Evolutionary conservation across 352 stramenopile genomes (phyloP).

Genomic region (Globisporangium nodosum): DNA sequence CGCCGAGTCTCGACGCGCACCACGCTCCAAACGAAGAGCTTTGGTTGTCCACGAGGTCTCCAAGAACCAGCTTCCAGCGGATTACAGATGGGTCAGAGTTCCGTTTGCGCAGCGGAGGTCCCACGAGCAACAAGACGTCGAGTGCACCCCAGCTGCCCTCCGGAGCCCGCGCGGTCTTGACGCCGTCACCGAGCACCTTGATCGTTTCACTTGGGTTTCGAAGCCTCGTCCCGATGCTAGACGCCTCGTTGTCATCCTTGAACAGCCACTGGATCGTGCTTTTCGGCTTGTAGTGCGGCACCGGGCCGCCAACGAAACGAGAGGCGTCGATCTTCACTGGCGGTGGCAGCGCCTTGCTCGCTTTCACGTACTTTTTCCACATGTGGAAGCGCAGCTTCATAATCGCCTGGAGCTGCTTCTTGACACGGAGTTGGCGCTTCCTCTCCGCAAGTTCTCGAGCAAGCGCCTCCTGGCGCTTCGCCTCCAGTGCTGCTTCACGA

Average conservation of each 20-base stretch:
- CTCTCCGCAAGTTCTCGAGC: conserved; percentile 38
- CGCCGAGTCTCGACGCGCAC: conserved; percentile 54
- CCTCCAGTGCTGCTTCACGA: conserved; percentile 41
- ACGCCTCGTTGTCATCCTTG: conserved; percentile 4
- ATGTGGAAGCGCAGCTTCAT: conserved; percentile 49
- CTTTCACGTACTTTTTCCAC: conserved; percentile 65
- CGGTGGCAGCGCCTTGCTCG: conserved; percentile 30
- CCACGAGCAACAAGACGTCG: conserved; percentile 30
- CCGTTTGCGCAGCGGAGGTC: conserved; percentile 17
- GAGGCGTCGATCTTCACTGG: conserved; percentile 35
- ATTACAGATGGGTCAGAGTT: conserved; percentile 14
- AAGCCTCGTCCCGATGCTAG: conserved; percentile 15
- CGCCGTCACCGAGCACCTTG: conserved; percentile 1
- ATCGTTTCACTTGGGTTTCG: conserved; percentile 18
- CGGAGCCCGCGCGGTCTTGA: not conserved
- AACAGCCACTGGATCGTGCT: conserved; percentile 47
- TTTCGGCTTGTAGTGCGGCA: conserved; percentile 36
- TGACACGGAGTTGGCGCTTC: conserved; percentile 22
- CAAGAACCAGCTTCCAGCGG: conserved; percentile 69
- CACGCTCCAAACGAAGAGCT: conserved; percentile 66
- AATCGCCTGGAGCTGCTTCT: conserved; percentile 47
- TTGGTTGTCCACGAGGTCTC: conserved; percentile 52
- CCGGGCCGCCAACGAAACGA: conserved; percentile 12
- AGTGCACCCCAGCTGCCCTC: conserved; percentile 11
- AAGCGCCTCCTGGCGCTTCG: conserved; percentile 37